Evolutionary conservation across 257 asterid genomes (phyloP).

Genomic region (Solanum dulcamara): DNA sequence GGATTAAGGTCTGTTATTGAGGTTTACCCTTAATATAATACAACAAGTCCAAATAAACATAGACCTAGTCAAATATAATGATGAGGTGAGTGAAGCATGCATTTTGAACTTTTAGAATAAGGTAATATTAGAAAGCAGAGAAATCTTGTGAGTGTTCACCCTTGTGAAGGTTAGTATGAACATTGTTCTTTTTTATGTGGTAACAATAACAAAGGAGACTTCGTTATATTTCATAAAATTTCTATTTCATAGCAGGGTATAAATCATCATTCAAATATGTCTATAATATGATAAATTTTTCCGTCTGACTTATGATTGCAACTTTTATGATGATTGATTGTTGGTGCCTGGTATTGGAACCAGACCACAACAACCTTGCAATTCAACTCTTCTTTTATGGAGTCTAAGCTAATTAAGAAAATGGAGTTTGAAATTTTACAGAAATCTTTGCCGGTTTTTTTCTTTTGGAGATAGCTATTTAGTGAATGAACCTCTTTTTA

Average conservation of each 20-base stretch:
- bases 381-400: not conserved
- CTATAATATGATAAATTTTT: too few species aligned
- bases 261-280: too few species aligned
- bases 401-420: not conserved
- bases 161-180: not conserved
- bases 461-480: not conserved
- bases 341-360: not conserved
- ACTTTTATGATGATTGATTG: not conserved
- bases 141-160: not conserved
- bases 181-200: not conserved
- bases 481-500: not conserved
- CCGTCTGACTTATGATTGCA: not conserved
- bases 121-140: not conserved
- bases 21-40: not conserved
- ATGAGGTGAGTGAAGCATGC: not conserved
- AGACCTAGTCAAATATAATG: not conserved
- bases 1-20: conserved; percentile 4
- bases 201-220: not conserved
- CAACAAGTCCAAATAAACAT: not conserved
- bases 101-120: not conserved
- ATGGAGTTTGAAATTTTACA: too few species aligned
- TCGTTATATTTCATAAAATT: too few species aligned
- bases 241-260: too few species aligned
- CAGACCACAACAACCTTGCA: not conserved
- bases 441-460: too few species aligned